phyloP scores from a whole-genome alignment of 1,139 yeast species.

The Saccharomycopsis hybrid region DNA sequence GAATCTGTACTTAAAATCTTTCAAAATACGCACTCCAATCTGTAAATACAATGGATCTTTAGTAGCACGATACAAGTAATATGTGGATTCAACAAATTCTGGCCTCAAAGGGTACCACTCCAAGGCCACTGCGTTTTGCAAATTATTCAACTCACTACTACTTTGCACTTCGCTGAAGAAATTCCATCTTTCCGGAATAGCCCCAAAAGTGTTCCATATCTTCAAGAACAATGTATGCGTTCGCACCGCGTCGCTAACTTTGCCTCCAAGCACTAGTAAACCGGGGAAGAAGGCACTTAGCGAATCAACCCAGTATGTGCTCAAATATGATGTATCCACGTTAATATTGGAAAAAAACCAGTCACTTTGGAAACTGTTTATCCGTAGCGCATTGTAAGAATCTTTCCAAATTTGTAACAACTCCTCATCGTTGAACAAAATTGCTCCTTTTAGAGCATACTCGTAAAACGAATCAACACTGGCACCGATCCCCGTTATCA shows the following conservation, averaged over 20 bases:
- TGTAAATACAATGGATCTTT: conserved; percentile 77
- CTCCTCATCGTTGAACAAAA: conserved; percentile 62
- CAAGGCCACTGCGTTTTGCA: conserved; percentile 31
- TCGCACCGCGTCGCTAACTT: conserved; percentile 55
- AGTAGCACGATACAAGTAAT: conserved; percentile 77
- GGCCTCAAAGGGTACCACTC: conserved; percentile 95
- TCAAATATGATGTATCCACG: conserved; percentile 41
- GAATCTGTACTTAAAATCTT: conserved; percentile 46
- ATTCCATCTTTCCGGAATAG: conserved; percentile 86
- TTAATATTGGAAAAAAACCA: conserved; percentile 62
- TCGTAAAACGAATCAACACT: conserved; percentile 92
- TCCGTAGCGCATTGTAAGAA: conserved; percentile 51
- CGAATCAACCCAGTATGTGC: conserved; percentile 74
- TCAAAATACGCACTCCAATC: conserved; percentile 60
- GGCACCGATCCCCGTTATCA: conserved; percentile 80
- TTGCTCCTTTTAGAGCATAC: conserved; percentile 71
- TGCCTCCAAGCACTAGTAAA: conserved; percentile 72
- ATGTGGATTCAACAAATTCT: conserved; percentile 84
- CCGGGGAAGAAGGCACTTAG: conserved; percentile 89
- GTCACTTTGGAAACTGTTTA: conserved; percentile 42
- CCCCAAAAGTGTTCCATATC: conserved; percentile 74
- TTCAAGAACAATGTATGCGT: conserved; percentile 64
- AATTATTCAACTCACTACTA: too few species aligned
- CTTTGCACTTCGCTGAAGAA: conserved; percentile 26
- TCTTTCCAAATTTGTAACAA: conserved; percentile 54